A percentile compares a stretch with the other conserved stretches of the same genome.
Evolutionary conservation across 2,329 filamentous ascomycete species (phyloP).

Genomic region (Fusarium chaquense): DNA sequence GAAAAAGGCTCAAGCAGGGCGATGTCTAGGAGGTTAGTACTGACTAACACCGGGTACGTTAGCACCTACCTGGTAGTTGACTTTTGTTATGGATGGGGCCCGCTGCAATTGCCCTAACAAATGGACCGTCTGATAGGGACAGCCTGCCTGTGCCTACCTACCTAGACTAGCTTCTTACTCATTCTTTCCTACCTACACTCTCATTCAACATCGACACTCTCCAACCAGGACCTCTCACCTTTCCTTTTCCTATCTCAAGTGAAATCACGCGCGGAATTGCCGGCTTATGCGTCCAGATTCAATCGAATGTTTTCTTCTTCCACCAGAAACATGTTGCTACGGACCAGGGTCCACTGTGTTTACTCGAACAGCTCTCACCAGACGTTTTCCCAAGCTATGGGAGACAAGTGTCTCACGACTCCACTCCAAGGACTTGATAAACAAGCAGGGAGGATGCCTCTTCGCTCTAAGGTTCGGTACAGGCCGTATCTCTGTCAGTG

Average conservation of each 20-base stretch:
- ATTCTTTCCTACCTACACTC: constrained; percentile 10
- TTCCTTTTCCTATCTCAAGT: background rate
- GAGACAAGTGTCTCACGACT: constrained; percentile 47
- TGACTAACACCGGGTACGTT: background rate
- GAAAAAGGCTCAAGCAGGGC: constrained; percentile 21
- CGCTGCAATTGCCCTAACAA: background rate
- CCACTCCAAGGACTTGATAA: constrained; percentile 32
- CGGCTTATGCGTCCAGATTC: constrained; percentile 13
- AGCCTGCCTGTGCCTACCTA: background rate
- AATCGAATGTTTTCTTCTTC: constrained; percentile 13
- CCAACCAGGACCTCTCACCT: background rate
- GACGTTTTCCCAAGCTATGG: constrained; percentile 35
- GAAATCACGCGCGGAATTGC: constrained; percentile 15
- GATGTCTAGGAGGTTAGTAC: background rate
- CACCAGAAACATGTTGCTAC: constrained; percentile 35
- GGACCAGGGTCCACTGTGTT: constrained; percentile 31
- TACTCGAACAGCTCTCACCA: constrained; percentile 22
- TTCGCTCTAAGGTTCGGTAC: constrained; percentile 18
- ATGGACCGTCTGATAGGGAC: background rate
- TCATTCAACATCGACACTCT: constrained; percentile 12
- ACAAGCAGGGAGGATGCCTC: constrained; percentile 41
- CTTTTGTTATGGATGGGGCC: background rate
- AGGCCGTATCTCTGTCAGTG: constrained; percentile 19
- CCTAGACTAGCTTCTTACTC: background rate
- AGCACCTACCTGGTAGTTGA: background rate